Base-by-base conservation (phyloP, 371 early-diverging fungal genomes). In the Lichtheimia ramosa region DNA sequence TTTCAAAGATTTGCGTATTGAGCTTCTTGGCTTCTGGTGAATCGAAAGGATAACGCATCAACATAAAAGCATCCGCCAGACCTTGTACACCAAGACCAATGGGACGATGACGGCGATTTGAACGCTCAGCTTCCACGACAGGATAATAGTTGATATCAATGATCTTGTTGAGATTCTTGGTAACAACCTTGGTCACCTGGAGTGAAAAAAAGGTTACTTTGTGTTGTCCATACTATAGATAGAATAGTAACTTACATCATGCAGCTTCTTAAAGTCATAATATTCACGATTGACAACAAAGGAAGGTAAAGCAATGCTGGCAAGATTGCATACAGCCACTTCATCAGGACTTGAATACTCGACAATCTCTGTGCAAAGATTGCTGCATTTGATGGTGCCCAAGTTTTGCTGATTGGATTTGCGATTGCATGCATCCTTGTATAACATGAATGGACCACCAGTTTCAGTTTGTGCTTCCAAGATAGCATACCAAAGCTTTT, bases 61-160 rank as follows among this genome's bases (percentile, higher is more conserved):
- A 84, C 64, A 97, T 89, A 75, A 99, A 99, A 3, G 96, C 91
- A 83, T 99, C 99, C 12, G 99, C 99, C 41, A 99, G 88, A 28
- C 99, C 99, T 68, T 99, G 99, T 3, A 99, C 99, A 56, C 99
- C 99, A 25, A 99, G 82, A 48, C 99, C 99, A 65, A 99, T 89
- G 64, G 99, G 99, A 39, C 99, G 89, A 75, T 99, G 96, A 58
- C 93, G 91, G 81, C 93, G 77, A 83, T 99, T 99, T 56, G 96
- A 95, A 48, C 65, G 75, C 39, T 85, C 74, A 5, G 98, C 93
- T 79, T 98, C 97, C 23, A 81, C 81, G 3, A 99, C 92, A 6
- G 99, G 99, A 76, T 99, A 99, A 79, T 92, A 97, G 81, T 95
- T 98, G 55, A 89, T 82, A 70, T 99, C 99, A 63, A 99, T 99